Conservation (phyloP, 2,329 filamentous ascomycete species). For the Colletotrichum sp. region DNA sequence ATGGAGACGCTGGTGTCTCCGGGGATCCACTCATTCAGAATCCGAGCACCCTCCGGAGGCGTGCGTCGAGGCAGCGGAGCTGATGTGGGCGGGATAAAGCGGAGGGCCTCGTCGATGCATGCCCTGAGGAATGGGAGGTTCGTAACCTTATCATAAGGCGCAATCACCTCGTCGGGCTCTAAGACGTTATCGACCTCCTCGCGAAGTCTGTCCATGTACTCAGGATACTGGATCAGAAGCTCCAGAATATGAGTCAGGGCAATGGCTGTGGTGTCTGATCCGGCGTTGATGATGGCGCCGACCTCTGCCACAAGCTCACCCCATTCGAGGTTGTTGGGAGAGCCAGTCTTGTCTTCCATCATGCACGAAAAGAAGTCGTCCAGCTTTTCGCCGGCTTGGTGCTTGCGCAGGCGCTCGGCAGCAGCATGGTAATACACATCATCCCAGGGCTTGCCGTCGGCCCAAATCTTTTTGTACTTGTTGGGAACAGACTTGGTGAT, state of each 20-base stretch:
- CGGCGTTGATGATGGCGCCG: conserved; percentile 56
- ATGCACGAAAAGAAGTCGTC: conserved; percentile 34
- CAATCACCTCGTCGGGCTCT: conserved; percentile 44
- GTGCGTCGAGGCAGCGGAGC: conserved; percentile 47
- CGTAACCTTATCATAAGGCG: conserved; percentile 53
- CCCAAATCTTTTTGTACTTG: conserved; percentile 38
- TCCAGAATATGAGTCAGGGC: conserved; percentile 58
- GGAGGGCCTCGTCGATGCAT: conserved; percentile 54
- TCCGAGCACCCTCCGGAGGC: conserved; percentile 44
- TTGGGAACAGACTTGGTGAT: conserved; percentile 35
- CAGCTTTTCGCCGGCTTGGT: conserved; percentile 56
- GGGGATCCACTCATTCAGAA: conserved; percentile 48
- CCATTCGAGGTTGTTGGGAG: conserved; percentile 51
- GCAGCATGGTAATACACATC: conserved; percentile 39
- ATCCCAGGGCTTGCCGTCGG: conserved; percentile 46
- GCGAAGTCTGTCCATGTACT: conserved; percentile 39
- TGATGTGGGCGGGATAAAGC: conserved; percentile 46
- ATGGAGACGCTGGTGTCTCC: conserved; percentile 48
- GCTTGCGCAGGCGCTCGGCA: conserved; percentile 31
- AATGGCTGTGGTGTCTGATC: conserved; percentile 51
- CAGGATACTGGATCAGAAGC: conserved; percentile 52
- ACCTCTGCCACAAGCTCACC: conserved; percentile 63
- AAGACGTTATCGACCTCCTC: conserved; percentile 51
- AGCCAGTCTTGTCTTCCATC: conserved; percentile 30
- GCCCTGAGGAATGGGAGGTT: conserved; percentile 56